Base-by-base conservation (phyloP, 768 basidiomycete species). In the Termitomyces sp. region DNA sequence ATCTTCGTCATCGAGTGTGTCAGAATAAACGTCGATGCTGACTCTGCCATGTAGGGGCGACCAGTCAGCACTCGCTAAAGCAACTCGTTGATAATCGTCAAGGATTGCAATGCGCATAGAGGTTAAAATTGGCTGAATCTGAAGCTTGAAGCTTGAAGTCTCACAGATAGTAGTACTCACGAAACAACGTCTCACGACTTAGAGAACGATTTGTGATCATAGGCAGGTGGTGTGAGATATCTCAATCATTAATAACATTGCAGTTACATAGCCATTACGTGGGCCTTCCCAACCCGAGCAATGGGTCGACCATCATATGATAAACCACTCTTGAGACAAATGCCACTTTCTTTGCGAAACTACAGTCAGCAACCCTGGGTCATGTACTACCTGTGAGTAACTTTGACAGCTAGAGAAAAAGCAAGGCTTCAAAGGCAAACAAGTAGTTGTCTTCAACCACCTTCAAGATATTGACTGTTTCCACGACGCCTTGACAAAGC, bases 81-180 rank as follows among this genome's bases (percentile, higher is more conserved):
- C 78, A 22, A 79, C 77, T 19, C 70, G 63, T 59, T 82, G 80
- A 62, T 84, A 85, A 65, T 85, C 83, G 63, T 87, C 83, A 21
- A 85, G 75, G 58, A 87, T 79, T 5, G 79, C 79, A 42, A 83
- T 70, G 22, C 74, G 76, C 47, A 70, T 53, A 37, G 47, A 45
- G 32, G 54, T 38, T 24, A 35, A 49, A 17, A 14, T 48, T 28
- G 21, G 35, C 12, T 34, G 34, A 26, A 17, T 15, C 1, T 28
- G 28, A 10, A 32, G 30, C 30, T 32, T 9, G 21, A 41, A 41
- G 41, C 41, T 17, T 19, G 42, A 48, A 49, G 17, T 49, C 11
- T n/a, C 24, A 26, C 17, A 5, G 35, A 37, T 37, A 15, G 6
- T 6, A 6, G n/a, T 17, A 14, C 14, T 48, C 10, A n/a, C n/a